Evolutionary conservation across 805 yeast genomes (phyloP).

Genomic region (Komagataella pseudopastoris): DNA sequence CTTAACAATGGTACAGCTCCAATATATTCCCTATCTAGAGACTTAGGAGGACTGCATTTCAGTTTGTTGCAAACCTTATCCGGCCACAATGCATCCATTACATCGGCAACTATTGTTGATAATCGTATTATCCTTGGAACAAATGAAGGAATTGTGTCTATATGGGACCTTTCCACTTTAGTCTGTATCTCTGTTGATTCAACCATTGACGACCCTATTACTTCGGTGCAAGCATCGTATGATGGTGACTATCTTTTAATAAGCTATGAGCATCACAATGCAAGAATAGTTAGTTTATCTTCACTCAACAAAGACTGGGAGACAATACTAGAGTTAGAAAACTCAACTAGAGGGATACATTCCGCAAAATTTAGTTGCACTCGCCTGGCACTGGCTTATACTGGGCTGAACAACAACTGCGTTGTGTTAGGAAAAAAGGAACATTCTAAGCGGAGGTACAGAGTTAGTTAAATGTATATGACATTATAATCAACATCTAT

Average conservation of each 20-base stretch:
- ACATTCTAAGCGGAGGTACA: background rate
- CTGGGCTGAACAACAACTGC: background rate
- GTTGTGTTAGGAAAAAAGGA: background rate
- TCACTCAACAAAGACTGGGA: background rate
- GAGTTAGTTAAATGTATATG: background rate
- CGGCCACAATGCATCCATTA: slow-evolving; percentile 25
- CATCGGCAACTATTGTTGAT: slow-evolving; percentile 19
- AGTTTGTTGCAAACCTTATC: slow-evolving; percentile 11
- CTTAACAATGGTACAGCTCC: slow-evolving; percentile 24
- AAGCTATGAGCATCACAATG: slow-evolving; percentile 23
- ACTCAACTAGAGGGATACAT: background rate
- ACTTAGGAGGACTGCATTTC: background rate
- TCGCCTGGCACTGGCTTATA: background rate
- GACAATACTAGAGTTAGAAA: background rate
- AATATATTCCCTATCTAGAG: slow-evolving; percentile 8
- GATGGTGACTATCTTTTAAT: slow-evolving; percentile 26
- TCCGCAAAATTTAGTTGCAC: background rate
- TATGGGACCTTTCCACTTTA: slow-evolving; percentile 23
- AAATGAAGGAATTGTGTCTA: slow-evolving; percentile 30
- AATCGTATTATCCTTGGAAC: slow-evolving; percentile 25
- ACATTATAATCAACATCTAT: too few relatives aligned
- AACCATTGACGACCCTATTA: slow-evolving; percentile 27
- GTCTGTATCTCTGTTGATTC: slow-evolving; percentile 18
- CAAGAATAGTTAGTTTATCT: background rate
- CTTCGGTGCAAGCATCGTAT: slow-evolving; percentile 19